Conservation (phyloP, 345 rosid genomes). For the Pistacia integerrima region DNA sequence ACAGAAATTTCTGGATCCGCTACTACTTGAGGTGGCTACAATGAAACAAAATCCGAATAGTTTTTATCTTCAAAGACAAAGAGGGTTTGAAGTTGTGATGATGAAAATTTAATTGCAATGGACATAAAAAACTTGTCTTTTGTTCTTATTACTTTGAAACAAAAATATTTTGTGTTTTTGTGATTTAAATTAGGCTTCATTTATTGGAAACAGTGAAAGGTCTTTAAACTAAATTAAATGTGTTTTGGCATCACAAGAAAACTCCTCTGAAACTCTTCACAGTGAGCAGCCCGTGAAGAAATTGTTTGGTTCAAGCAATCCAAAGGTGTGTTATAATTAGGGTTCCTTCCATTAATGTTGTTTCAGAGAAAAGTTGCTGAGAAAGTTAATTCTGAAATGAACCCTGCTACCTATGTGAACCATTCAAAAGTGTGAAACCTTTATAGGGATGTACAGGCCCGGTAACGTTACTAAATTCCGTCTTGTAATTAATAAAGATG, state of each 20-base stretch:
- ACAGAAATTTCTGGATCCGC: no score
- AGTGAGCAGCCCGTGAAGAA: slow-evolving; percentile 30
- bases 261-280: background rate
- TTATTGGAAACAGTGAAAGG: background rate
- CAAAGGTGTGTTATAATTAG: slow-evolving; percentile 10
- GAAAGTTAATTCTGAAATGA: background rate
- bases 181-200: background rate
- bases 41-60: no score
- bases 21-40: no score
- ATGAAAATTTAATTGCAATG: background rate
- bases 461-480: no score
- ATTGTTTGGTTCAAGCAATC: slow-evolving; percentile 13
- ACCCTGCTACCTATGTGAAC: no score
- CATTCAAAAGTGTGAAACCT: no score
- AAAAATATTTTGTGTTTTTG: background rate
- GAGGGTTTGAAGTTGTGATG: no score
- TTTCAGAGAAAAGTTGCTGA: background rate
- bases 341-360: slow-evolving; percentile 14
- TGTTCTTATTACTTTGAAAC: background rate
- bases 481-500: no score
- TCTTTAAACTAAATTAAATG: no score
- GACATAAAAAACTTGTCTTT: background rate
- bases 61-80: no score
- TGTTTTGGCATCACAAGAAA: background rate
- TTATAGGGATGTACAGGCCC: no score